Evolutionary conservation across 345 rosid genomes (phyloP), one percentile per base, ranked within the genome.

Genomic region (Cardamine chenopodiifolia): DNA sequence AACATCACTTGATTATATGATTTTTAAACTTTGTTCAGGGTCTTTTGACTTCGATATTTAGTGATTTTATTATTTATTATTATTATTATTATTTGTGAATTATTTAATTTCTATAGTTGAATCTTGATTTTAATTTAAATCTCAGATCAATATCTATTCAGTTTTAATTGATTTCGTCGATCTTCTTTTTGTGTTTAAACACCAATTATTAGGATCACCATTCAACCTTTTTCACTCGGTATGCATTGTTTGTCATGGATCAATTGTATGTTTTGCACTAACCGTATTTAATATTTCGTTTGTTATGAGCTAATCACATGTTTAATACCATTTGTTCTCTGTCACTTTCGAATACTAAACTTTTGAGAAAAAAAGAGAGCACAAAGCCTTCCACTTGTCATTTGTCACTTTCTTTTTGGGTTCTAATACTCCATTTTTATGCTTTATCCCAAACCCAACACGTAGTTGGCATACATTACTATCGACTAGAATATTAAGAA

Each of bases 301-400:
- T 23, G 9, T 28, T 56, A 15, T 15, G 66, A 19, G 31, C 8
- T n/a, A 57, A 32, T 5, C 8, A 34, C 45, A 34, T 18, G 18
- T 42, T 71, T 48, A 8, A 31, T 29, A 32, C 18, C 17, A 14
- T 37, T 57, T 44, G 0, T 25, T 66, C 5, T 39, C 2, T 57
- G 9, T 31, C 25, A 3, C 25, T 19, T 18, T 61, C 14, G 23
- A 62, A 37, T 2, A 17, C 56, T 53, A 20, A 25, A 54, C 14
- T 64, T 22, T 63, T 42, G 6, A 3, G 1, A 4, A 0, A 1
- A 10, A 10, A 40, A 17, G 15, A 39, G 3, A 40, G 47, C 19
- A 72, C 47, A 32, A 52, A 6, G 34, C 3, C 14, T 54, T 73
- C 77, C 77, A 73, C 71, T 73, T 40, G 70, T 56, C 28, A 31